phyloP scores from a whole-genome alignment of 169 alveolate species.

The Theileria sp. region DNA sequence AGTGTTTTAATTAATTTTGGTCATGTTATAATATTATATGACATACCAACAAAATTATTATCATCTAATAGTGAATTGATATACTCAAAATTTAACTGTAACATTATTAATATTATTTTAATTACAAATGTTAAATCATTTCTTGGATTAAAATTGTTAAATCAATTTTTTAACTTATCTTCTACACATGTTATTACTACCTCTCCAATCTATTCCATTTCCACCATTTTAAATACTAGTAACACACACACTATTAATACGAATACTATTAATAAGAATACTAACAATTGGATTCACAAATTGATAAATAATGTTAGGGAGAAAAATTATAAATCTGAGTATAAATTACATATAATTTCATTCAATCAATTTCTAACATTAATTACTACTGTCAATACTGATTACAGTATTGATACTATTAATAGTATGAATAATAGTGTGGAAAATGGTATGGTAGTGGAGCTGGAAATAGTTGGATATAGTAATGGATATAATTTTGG shows the following conservation, averaged over 20 bases:
- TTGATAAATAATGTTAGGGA: slow-evolving; percentile 28
- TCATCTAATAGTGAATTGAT: not conserved
- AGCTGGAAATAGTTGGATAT: slow-evolving; percentile 28
- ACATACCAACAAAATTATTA: slow-evolving; percentile 41
- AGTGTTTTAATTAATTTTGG: slow-evolving; percentile 46
- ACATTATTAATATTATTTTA: slow-evolving; percentile 38
- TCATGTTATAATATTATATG: slow-evolving; percentile 46
- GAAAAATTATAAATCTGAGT: slow-evolving; percentile 12
- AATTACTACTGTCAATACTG: not conserved
- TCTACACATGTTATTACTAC: slow-evolving; percentile 35
- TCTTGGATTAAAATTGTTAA: slow-evolving; percentile 44
- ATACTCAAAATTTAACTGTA: slow-evolving; percentile 28
- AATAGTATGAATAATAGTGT: not conserved
- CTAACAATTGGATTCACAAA: slow-evolving; percentile 4
- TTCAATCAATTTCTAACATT: not conserved
- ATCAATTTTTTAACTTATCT: slow-evolving; percentile 24
- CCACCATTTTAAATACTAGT: not conserved
- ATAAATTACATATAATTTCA: not conserved
- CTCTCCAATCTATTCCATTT: not conserved
- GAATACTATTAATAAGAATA: no score
- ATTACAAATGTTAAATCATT: slow-evolving; percentile 49
- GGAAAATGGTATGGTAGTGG: not conserved
- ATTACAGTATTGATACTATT: not conserved
- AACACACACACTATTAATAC: not conserved
- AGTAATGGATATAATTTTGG: slow-evolving; percentile 60